These are phyloP conservation scores for Botrytis byssoidea DNA, from an alignment of 2,329 filamentous ascomycete genomes.

Conservation along the genomic window DNA sequence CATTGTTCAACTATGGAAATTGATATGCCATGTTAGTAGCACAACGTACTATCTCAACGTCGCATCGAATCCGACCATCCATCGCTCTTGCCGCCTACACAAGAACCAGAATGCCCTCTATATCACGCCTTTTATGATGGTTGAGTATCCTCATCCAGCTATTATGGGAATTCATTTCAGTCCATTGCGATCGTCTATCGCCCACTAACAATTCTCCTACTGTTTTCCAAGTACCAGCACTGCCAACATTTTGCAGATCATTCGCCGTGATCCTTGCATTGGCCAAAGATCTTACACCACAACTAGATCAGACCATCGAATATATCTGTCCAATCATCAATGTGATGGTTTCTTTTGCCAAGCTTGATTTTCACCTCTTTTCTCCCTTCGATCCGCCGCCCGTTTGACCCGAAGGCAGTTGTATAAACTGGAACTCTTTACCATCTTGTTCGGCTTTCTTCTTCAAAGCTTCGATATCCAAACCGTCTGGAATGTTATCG, in stretches of 20 bases:
- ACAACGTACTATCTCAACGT: not conserved
- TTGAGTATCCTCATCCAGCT: not conserved
- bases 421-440: conserved; percentile 11
- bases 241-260: not conserved
- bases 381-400: not conserved
- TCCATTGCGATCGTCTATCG: not conserved
- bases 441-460: conserved; percentile 3
- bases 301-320: not conserved
- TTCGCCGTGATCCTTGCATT: not conserved
- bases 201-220: not conserved
- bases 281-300: not conserved
- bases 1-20: not conserved
- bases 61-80: not conserved
- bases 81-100: not conserved
- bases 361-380: not conserved
- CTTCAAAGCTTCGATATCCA: conserved; percentile 2
- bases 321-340: not conserved
- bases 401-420: not conserved
- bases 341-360: too few relatives aligned
- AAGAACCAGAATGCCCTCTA: not conserved
- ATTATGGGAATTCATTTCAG: not conserved
- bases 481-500: not conserved
- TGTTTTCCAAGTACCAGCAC: not conserved
- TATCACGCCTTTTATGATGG: not conserved
- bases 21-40: not conserved